Evolutionary conservation across 441 rosid genomes (phyloP).

Genomic region (Dalechampia spathulata): DNA sequence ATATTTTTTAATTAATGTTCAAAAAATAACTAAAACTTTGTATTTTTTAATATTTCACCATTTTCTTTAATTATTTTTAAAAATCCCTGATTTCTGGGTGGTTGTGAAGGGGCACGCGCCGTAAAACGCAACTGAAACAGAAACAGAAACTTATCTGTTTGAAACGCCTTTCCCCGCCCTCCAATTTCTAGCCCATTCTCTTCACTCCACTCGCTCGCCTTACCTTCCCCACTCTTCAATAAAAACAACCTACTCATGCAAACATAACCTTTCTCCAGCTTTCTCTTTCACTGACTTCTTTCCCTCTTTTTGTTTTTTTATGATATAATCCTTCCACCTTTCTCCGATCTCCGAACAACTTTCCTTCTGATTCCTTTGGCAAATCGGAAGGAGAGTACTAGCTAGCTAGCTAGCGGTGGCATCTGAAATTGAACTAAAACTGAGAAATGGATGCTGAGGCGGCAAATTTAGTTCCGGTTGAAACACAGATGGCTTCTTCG

Average conservation of each 20-base stretch:
- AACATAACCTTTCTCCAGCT: neutral
- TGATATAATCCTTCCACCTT: too few relatives aligned
- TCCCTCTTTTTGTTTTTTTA: neutral
- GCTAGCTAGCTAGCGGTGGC: neutral
- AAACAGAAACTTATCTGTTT: neutral
- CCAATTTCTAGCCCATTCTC: too few relatives aligned
- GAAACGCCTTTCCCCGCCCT: constrained; percentile 9
- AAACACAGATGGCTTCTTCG: neutral
- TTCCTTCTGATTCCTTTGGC: too few relatives aligned
- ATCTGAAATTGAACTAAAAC: neutral
- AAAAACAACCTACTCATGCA: neutral
- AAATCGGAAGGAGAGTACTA: too few relatives aligned
- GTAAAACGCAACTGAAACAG: neutral
- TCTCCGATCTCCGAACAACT: too few relatives aligned
- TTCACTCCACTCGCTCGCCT: too few relatives aligned
- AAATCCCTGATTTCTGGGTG: too few relatives aligned
- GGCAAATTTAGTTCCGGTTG: constrained; percentile 1
- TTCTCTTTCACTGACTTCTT: neutral
- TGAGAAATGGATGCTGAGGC: neutral
- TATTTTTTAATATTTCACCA: too few relatives aligned
- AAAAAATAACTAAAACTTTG: too few relatives aligned
- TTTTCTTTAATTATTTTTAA: too few relatives aligned
- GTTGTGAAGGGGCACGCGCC: constrained; percentile 6
- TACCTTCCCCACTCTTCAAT: neutral
- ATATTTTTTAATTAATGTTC: too few relatives aligned